Base-by-base conservation (phyloP, 2,329 filamentous ascomycete species). In the Scedosporium dehoogii region DNA sequence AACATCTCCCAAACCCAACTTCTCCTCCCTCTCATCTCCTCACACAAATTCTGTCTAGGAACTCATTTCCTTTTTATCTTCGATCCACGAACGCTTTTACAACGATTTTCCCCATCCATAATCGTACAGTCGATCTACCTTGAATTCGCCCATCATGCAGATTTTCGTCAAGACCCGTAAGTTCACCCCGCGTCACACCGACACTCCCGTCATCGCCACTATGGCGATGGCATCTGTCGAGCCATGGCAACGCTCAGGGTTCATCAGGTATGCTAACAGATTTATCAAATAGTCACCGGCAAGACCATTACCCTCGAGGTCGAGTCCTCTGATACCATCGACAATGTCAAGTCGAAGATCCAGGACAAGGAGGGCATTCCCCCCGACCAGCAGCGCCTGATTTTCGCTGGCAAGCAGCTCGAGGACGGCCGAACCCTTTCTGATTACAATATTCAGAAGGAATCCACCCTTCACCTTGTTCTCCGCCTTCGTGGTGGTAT, bases 361-460 rank as follows among this genome's bases (percentile, higher is more conserved):
- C 92, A 97, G 76, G 92, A 97, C 72, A 97, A 97, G 85, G 92
- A 97, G 77, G 92, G 92, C 25, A 97, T 97, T 62, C 93, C 92
- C 92, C 92, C 92, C 12, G 92, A 97, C 73, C 92, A 97, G 78
- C 92, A 97, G 81, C 93, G 92, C 69, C 77, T 97, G 68, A 97
- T 97, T 75, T 97, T 97, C 69, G 92, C 92, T 55, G 93, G 92
- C 63, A 97, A 97, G 84, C 92, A 97, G 75, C 85, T 97, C 4
- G 93, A 97, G 76, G 93, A 97, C 69, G 92, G 93, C 66, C 91
- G 92, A 61, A 96, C 80, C 62, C 75, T 83, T 6, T 78, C 77
- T 61, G 80, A 82, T 65, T 81, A 82, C 77, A 81, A 82, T 70
- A 84, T 83, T 62, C 80, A 83, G 73, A 84, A 83, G 75, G 81